Percentiles rank a stretch among this genome's conserved stretches.
phyloP scores from a whole-genome alignment of 768 basidiomycete genomes.

The Cyathus striatus region DNA sequence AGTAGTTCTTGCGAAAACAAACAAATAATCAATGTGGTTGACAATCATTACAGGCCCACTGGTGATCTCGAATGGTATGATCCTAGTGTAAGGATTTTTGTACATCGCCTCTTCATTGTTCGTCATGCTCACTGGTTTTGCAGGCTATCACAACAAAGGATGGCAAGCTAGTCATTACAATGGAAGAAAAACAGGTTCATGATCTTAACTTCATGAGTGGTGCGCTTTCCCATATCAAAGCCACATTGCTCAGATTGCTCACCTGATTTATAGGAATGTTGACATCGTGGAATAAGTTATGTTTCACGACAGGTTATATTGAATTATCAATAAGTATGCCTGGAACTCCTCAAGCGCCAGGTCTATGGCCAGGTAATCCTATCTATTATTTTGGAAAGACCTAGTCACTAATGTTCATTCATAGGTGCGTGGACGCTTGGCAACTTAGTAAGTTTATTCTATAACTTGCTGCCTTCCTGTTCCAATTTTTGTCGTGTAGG shows the following conservation, averaged over 20 bases:
- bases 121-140: conserved; percentile 3
- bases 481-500: conserved; percentile 35
- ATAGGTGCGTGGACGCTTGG: conserved; percentile 74
- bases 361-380: conserved; percentile 72
- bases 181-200: conserved; percentile 64
- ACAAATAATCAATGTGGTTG: too few species aligned
- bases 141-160: conserved; percentile 67
- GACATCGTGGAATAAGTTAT: conserved; percentile 91
- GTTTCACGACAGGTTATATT: conserved; percentile 89
- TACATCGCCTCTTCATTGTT: neutral
- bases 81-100: conserved; percentile 44
- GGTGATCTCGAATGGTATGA: conserved; percentile 85
- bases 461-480: neutral
- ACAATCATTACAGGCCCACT: conserved; percentile 53
- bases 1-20: conserved; percentile 12
- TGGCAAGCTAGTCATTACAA: conserved; percentile 79
- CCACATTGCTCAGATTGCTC: conserved; percentile 8
- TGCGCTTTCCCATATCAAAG: conserved; percentile 29
- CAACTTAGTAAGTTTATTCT: conserved; percentile 44
- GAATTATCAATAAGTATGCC: conserved; percentile 80
- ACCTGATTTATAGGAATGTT: conserved; percentile 47
- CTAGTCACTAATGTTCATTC: conserved; percentile 1
- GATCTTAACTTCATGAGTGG: conserved; percentile 84
- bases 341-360: conserved; percentile 52
- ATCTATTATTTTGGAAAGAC: neutral